Evolutionary conservation across 1,284 basidiomycete species (phyloP).

Genomic region (Phylloporus gajari): DNA sequence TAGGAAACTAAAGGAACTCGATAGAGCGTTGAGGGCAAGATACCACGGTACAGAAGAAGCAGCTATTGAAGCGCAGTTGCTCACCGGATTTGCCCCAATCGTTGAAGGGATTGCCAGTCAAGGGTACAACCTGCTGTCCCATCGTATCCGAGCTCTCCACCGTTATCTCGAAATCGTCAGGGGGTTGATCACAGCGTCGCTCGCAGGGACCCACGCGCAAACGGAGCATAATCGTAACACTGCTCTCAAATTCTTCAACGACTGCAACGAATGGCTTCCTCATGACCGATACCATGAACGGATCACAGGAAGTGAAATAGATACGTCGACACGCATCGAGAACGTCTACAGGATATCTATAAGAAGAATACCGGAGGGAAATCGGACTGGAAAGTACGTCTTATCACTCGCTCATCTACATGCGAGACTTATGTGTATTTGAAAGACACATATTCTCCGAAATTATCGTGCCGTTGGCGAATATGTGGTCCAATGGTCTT

Average conservation of each 20-base stretch:
- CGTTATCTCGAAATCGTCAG: conserved; percentile 8
- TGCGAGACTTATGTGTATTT: background rate
- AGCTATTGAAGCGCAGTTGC: background rate
- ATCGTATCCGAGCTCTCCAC: background rate
- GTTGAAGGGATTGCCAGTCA: conserved; percentile 9
- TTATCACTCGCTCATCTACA: background rate
- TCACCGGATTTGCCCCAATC: background rate
- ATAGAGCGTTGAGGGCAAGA: background rate
- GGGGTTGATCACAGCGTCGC: conserved; percentile 9
- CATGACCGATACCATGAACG: conserved; percentile 5
- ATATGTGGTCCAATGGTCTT: background rate
- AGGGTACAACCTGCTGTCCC: conserved; percentile 12
- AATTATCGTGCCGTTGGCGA: background rate
- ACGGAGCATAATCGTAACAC: too few species aligned
- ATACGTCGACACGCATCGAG: background rate
- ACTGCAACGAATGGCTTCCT: conserved; percentile 1
- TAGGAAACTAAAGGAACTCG: background rate
- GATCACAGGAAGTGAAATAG: background rate
- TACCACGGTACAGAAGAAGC: background rate
- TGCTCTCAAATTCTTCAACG: background rate
- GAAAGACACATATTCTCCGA: background rate
- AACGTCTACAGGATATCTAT: background rate
- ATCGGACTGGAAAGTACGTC: background rate
- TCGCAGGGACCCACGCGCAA: conserved; percentile 1
- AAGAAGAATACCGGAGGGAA: background rate